These are phyloP conservation scores for Tylopilus rubrobrunneus DNA, from an alignment of 768 basidiomycete genomes.

Conservation along the genomic window DNA sequence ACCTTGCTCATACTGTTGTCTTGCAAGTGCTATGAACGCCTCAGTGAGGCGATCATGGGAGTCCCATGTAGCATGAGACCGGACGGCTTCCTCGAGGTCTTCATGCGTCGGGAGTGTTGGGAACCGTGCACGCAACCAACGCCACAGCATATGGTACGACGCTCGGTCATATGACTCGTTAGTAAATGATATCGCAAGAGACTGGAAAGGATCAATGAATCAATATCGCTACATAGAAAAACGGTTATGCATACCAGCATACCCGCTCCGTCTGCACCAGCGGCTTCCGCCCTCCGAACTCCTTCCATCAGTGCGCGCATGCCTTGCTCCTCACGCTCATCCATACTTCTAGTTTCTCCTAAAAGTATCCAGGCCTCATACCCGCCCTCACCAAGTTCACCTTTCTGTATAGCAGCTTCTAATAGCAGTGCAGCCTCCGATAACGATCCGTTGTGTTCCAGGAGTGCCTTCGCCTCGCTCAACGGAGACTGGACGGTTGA, in stretches of 20 bases:
- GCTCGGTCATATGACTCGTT: slow-evolving; percentile 90
- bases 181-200: slow-evolving; percentile 92
- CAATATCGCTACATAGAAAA: not conserved
- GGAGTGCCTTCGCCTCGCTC: slow-evolving; percentile 69
- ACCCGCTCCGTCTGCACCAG: slow-evolving; percentile 61
- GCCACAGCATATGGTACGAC: slow-evolving; percentile 79
- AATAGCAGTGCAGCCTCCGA: slow-evolving; percentile 83
- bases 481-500: slow-evolving; percentile 46
- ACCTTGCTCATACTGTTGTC: slow-evolving; percentile 72
- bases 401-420: slow-evolving; percentile 86
- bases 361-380: slow-evolving; percentile 92
- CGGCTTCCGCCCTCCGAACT: slow-evolving; percentile 59
- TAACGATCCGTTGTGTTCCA: slow-evolving; percentile 79
- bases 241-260: slow-evolving; percentile 56
- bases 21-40: slow-evolving; percentile 76
- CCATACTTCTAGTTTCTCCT: slow-evolving; percentile 87
- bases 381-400: slow-evolving; percentile 74
- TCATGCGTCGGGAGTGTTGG: slow-evolving; percentile 53
- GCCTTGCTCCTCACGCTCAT: slow-evolving; percentile 79
- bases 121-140: slow-evolving; percentile 73
- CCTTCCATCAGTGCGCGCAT: slow-evolving; percentile 79
- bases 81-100: slow-evolving; percentile 51
- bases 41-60: slow-evolving; percentile 78
- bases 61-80: slow-evolving; percentile 70
- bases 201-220: slow-evolving; percentile 44